Percentiles rank a stretch among this genome's conserved stretches.
Conservation (phyloP, 805 yeast species). For the Yarrowia sp. region DNA sequence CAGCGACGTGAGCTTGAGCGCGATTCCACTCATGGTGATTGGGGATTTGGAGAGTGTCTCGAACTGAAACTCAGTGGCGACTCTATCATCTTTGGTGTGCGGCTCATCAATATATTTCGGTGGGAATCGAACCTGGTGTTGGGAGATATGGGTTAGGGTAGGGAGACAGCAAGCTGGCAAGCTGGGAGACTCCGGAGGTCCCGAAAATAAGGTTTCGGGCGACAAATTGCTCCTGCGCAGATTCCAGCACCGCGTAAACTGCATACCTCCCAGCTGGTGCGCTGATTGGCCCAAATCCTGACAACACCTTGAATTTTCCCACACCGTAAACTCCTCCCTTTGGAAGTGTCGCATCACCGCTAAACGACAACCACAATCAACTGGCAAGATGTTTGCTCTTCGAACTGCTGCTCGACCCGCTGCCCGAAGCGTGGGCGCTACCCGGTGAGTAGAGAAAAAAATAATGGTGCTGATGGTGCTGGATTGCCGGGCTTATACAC, state of each 20-base stretch:
- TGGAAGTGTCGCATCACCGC: constrained; percentile 36
- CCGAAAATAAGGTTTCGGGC: constrained; percentile 3
- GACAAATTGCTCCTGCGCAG: constrained; percentile 28
- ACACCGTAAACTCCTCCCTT: constrained; percentile 36
- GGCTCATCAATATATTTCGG: constrained; percentile 11
- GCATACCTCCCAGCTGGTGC: constrained; percentile 33
- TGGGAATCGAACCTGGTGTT: constrained; percentile 18
- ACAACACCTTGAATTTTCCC: constrained; percentile 39
- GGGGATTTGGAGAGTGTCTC: constrained; percentile 1
- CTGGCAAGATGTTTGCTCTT: constrained; percentile 46
- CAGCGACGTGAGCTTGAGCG: constrained; percentile 74
- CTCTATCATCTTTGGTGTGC: neutral
- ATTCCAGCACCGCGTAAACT: constrained; percentile 32
- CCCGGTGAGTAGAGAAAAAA: constrained; percentile 43
- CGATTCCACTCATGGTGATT: constrained; percentile 70
- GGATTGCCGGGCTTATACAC: neutral
- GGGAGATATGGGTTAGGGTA: constrained; percentile 18
- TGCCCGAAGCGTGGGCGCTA: constrained; percentile 44
- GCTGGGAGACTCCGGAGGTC: too few relatives aligned
- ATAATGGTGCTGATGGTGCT: constrained; percentile 9
- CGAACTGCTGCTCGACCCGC: constrained; percentile 46
- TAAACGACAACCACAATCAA: constrained; percentile 36
- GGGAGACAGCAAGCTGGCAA: too few relatives aligned
- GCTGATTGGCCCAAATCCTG: constrained; percentile 38
- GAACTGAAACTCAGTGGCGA: constrained; percentile 31